Evolutionary conservation across 164 flowering plant species (phyloP).

Genomic region (Taxillus chinensis): DNA sequence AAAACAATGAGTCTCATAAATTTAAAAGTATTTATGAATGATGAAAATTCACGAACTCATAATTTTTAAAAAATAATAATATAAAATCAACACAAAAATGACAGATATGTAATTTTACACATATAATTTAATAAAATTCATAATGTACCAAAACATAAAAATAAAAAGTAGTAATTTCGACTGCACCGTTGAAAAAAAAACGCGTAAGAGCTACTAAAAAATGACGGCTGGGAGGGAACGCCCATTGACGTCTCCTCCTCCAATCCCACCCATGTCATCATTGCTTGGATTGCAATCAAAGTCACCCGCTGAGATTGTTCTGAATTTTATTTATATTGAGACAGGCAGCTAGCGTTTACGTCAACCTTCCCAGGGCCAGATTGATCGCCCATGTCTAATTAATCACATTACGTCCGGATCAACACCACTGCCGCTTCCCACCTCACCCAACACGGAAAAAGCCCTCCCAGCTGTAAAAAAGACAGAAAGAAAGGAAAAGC

Average conservation of each 20-base stretch:
- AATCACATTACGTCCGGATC: not conserved
- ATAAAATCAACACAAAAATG: too few relatives aligned
- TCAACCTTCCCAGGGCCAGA: conserved; percentile 23
- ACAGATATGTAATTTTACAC: too few relatives aligned
- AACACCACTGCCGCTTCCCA: conserved; percentile 19
- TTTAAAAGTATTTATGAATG: too few relatives aligned
- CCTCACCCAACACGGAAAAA: conserved; percentile 50
- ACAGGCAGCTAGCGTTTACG: conserved; percentile 43
- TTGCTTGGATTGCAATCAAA: conserved; percentile 70
- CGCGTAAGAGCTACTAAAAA: not conserved
- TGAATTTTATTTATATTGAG: conserved; percentile 1
- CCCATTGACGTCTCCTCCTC: conserved; percentile 10
- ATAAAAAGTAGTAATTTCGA: too few relatives aligned
- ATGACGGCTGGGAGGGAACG: conserved; percentile 29
- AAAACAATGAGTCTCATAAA: too few relatives aligned
- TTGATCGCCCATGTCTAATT: not conserved
- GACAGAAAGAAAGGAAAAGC: not conserved
- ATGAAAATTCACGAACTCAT: too few relatives aligned
- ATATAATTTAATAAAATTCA: too few relatives aligned
- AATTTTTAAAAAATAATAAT: too few relatives aligned
- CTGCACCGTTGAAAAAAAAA: not conserved
- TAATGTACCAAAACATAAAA: too few relatives aligned
- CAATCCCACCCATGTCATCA: too few relatives aligned
- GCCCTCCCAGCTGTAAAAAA: conserved; percentile 31
- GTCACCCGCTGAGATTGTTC: conserved; percentile 17